Base-by-base conservation (phyloP, 257 asterid genomes). In the Nicotiana tabacum region DNA sequence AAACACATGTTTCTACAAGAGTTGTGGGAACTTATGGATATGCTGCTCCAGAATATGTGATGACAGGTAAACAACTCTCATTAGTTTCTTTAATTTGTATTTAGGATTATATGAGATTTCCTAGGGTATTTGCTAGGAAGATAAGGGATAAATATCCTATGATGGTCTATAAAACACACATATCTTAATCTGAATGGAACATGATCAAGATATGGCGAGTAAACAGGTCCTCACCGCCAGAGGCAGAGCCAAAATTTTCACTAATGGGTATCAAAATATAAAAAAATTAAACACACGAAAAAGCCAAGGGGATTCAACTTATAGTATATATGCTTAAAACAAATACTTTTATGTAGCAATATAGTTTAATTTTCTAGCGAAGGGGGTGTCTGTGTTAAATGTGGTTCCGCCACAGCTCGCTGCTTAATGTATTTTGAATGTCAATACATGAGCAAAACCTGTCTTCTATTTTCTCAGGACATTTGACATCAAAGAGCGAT, bases 21-120 rank as follows among this genome's bases (percentile, higher is more conserved):
- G 99, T 95, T 48, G 90, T 94, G 0, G 99, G 99, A 27, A 95
- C 99, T 51, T 92, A 92, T 69, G 99, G 99, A 85, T 95, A 95
- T 39, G 99, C 98, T 77, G 98, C 99, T 76, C 99, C 99, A 0
- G 99, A 95, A 80, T 95, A 95, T 62, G 99, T 95, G 51, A 92
- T 95, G 99, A 95, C 99, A 88, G 99, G 99, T 95, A 91, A 13
- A n/a, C 32, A 21, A 10, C 66, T 55, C 30, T 32, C 43, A 29
- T 43, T 15, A 15, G 13, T 11, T 2, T 43, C 32, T 43, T 43
- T 51, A 24, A 21, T 11, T 53, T 32, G 16, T 53, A 15, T 0
- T 66, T 39, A 56, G 6, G 33, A 24, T 21, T 15, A 21, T 0
- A 0, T 29, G 58, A 0, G 58, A 53, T 53, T 53, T 13, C 18